These are phyloP conservation scores for Adansonia grandidieri DNA, from an alignment of 441 rosid species.

Conservation along the genomic window DNA sequence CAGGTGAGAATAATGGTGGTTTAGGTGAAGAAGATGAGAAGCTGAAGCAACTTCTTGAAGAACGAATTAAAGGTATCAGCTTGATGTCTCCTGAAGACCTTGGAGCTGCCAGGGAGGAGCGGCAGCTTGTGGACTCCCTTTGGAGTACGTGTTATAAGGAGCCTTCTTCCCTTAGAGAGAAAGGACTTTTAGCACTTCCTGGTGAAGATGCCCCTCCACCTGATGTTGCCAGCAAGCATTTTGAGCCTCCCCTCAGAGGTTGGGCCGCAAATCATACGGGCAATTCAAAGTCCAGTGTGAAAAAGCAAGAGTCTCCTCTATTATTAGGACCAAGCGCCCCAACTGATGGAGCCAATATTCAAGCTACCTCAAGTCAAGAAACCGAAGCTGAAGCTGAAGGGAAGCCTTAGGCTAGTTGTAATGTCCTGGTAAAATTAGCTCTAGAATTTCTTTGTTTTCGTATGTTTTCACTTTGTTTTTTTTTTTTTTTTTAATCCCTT, in stretches of 20 bases:
- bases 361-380: constrained; percentile 21
- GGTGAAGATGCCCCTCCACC: constrained; percentile 82
- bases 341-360: constrained; percentile 26
- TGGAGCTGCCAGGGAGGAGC: constrained; percentile 76
- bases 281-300: constrained; percentile 39
- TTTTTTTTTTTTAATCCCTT: not conserved
- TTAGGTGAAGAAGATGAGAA: constrained; percentile 56
- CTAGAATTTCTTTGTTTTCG: constrained; percentile 12
- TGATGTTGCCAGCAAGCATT: constrained; percentile 81
- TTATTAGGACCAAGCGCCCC: constrained; percentile 59
- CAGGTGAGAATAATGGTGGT: constrained; percentile 34
- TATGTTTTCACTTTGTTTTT: not conserved
- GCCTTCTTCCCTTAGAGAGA: constrained; percentile 72
- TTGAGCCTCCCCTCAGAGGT: constrained; percentile 90
- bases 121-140: constrained; percentile 78
- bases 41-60: constrained; percentile 72
- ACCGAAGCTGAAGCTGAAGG: constrained; percentile 21
- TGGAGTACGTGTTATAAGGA: constrained; percentile 75
- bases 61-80: constrained; percentile 62
- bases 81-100: constrained; percentile 83
- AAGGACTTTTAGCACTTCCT: constrained; percentile 80
- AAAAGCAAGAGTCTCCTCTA: constrained; percentile 65
- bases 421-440: not conserved
- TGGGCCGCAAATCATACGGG: constrained; percentile 50
- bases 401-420: constrained; percentile 14